Evolutionary conservation across 164 flowering plant genomes (phyloP), one percentile per base, ranked within the genome.

Genomic region (Hamamelis virginiana): DNA sequence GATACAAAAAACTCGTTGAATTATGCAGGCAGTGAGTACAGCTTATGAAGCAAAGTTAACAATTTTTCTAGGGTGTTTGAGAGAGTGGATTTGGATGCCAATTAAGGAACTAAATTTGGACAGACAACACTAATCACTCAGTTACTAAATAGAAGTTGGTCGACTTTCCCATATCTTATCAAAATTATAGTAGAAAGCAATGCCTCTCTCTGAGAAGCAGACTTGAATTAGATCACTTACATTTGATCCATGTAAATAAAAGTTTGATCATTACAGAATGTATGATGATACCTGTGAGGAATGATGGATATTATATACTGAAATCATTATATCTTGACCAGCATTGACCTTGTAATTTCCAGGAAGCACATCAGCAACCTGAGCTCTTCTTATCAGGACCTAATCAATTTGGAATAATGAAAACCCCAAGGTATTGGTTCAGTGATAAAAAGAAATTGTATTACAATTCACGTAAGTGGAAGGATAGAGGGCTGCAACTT

Each of bases 281-380:
- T 15, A 74, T 67, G 50, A 45, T 43, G 21, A 60, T 85, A 92
- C 97, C 98, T 89, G 71, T 1, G 97, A 73, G 12, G 96, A 95
- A 75, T 70, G 97, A 78, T 92, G 98, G 33, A 95, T 84, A 73
- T 95, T 95, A 72, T 91, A 95, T 5, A 95, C 97, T 23, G 98
- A 92, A 38, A 95, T 95, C 97, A 95, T 92, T 65, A 94, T 86
- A 75, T 95, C 97, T 85, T 95, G 97, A 66, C 97, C 97, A 70
- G 92, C 72, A 80, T 87, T 82, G 64, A 94, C 89, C 78, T 87
- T 90, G 80, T 87, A 94, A 76, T 82, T 77, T 67, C 98, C 98
- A 18, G 98, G 98, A 76, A 94, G 97, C 60, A 75, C 77, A 59
- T 95, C 98, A 73, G 81, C 71, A 28, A 82, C 89, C 76, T 76